These are phyloP conservation scores for Taphrina populina DNA, from an alignment of 1,139 yeast genomes.

Conservation along the genomic window DNA sequence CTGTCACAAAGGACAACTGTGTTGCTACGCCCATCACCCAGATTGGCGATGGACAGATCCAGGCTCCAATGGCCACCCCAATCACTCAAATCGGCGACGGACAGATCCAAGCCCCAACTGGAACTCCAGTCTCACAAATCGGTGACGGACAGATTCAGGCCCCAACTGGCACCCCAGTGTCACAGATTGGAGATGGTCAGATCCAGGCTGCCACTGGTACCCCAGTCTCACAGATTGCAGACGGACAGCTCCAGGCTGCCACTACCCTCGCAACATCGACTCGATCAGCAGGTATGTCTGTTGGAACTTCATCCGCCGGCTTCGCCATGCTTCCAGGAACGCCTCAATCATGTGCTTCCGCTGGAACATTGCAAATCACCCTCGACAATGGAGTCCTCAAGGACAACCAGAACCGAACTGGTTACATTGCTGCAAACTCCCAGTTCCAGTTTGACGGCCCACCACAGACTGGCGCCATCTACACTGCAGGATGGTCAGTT, in stretches of 20 bases:
- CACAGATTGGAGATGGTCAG: slow-evolving; percentile 55
- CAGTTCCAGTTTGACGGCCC: slow-evolving; percentile 90
- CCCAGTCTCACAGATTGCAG: slow-evolving; percentile 47
- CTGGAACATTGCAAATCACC: slow-evolving; percentile 44
- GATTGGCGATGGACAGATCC: slow-evolving; percentile 53
- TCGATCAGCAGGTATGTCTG: slow-evolving; percentile 43
- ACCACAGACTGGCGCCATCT: slow-evolving; percentile 84
- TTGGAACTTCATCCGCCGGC: slow-evolving; percentile 37
- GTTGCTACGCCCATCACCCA: slow-evolving; percentile 48
- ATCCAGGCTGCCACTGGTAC: slow-evolving; percentile 48
- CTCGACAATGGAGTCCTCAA: slow-evolving; percentile 57
- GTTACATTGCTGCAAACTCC: slow-evolving; percentile 79
- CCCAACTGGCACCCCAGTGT: slow-evolving; percentile 44
- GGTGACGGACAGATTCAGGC: slow-evolving; percentile 49
- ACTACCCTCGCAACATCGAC: slow-evolving; percentile 47
- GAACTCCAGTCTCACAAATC: slow-evolving; percentile 44
- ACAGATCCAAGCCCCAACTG: slow-evolving; percentile 56
- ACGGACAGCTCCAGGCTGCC: slow-evolving; percentile 43
- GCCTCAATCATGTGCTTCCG: slow-evolving; percentile 26
- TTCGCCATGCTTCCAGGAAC: slow-evolving; percentile 31
- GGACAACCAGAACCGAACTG: slow-evolving; percentile 68
- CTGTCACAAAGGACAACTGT: slow-evolving; percentile 36
- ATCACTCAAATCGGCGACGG: slow-evolving; percentile 60
- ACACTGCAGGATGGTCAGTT: slow-evolving; percentile 81
- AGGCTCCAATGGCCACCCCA: slow-evolving; percentile 46